Evolutionary conservation across 306 rosid genomes (phyloP).

Genomic region (Myrica gale): DNA sequence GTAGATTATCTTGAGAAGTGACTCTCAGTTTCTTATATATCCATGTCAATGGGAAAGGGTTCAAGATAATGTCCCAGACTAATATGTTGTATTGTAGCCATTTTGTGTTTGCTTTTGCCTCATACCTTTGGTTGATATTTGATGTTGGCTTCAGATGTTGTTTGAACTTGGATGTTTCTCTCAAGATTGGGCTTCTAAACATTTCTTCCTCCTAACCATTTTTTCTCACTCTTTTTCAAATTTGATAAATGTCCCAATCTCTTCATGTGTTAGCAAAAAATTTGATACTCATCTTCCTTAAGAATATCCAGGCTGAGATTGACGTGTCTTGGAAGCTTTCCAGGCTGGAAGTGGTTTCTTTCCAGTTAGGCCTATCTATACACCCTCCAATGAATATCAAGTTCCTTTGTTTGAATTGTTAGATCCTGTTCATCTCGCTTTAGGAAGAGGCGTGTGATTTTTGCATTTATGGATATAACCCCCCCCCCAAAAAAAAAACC

Average conservation of each 20-base stretch:
- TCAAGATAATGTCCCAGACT: no score
- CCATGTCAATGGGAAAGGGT: not conserved
- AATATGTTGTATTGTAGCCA: not conserved
- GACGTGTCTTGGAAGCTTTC: not conserved
- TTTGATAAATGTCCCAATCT: not conserved
- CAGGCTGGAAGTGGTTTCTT: not conserved
- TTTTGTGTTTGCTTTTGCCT: not conserved
- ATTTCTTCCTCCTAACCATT: no score
- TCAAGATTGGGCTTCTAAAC: no score
- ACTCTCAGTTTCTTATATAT: no score
- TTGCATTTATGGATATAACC: not conserved
- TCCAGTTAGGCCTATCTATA: no score
- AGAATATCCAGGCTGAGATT: not conserved
- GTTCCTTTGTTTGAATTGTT: not conserved
- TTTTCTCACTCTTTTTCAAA: no score
- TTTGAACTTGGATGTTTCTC: not conserved
- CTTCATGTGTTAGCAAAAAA: not conserved
- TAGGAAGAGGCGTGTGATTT: not conserved
- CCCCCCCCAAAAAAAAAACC: fast-evolving
- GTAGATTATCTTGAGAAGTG: not conserved
- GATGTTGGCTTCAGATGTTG: not conserved
- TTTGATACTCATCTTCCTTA: not conserved
- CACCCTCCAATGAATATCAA: not conserved
- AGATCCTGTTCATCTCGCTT: not conserved
- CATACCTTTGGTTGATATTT: not conserved